A percentile compares a stretch with the other conserved stretches of the same genome.
phyloP scores from a whole-genome alignment of 768 basidiomycete genomes.

The Nidularia pulvinata region DNA sequence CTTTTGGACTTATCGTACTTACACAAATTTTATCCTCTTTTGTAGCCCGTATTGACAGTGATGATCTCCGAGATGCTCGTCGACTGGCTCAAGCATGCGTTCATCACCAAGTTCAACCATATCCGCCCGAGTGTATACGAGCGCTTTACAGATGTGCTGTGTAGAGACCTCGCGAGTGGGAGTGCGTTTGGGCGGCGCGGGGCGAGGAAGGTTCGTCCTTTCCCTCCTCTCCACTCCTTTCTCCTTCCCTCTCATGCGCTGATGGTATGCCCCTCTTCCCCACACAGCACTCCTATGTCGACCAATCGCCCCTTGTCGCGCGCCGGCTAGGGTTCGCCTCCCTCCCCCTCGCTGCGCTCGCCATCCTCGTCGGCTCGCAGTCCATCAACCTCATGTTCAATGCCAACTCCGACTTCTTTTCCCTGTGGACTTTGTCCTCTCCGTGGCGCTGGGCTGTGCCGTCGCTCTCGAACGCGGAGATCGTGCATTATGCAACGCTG shows the following conservation, averaged over 20 bases:
- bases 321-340: slow-evolving; percentile 94
- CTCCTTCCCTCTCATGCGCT: neutral
- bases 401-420: slow-evolving; percentile 29
- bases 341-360: slow-evolving; percentile 86
- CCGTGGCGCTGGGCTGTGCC: slow-evolving; percentile 44
- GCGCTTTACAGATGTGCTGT: slow-evolving; percentile 93
- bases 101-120: slow-evolving; percentile 99
- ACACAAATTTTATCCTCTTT: neutral
- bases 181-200: slow-evolving; percentile 68
- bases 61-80: slow-evolving; percentile 91
- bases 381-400: slow-evolving; percentile 63
- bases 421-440: slow-evolving; percentile 7
- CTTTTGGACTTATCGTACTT: too few species aligned
- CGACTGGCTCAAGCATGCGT: slow-evolving; percentile 99
- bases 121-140: slow-evolving; percentile 95
- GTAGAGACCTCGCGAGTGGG: slow-evolving; percentile 86
- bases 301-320: slow-evolving; percentile 94
- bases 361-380: slow-evolving; percentile 75
- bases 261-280: slow-evolving; percentile 1
- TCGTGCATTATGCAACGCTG: slow-evolving; percentile 63
- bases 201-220: slow-evolving; percentile 59
- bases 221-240: neutral
- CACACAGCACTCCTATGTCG: slow-evolving; percentile 81
- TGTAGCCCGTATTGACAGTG: slow-evolving; percentile 89
- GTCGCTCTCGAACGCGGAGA: slow-evolving; percentile 44